These are phyloP conservation scores for Evernia prunastri DNA, from an alignment of 495 filamentous ascomycete species.

Conservation along the genomic window DNA sequence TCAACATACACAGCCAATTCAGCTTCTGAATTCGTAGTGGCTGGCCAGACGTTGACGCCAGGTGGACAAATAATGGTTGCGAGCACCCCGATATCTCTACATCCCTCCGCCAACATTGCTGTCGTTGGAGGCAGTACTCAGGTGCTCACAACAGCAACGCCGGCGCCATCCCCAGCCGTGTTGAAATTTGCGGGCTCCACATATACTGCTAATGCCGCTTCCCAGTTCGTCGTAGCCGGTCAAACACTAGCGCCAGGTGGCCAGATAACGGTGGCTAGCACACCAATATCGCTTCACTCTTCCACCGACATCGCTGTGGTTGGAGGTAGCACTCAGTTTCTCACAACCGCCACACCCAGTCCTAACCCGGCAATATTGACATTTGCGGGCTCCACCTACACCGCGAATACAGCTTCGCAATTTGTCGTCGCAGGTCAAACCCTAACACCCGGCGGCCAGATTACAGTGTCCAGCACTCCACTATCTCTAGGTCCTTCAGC, in stretches of 20 bases:
- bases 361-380: background rate
- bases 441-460: conserved; percentile 9
- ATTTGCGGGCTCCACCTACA: conserved; percentile 7
- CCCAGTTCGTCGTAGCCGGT: conserved; percentile 1
- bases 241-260: conserved; percentile 10
- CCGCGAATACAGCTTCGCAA: background rate
- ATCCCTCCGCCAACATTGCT: background rate
- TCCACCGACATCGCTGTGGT: background rate
- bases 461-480: conserved; percentile 2
- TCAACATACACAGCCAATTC: conserved; percentile 12
- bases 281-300: background rate
- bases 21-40: conserved; percentile 6
- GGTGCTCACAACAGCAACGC: background rate
- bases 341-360: background rate
- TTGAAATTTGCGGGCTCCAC: conserved; percentile 7
- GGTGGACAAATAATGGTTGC: conserved; percentile 6
- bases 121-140: background rate
- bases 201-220: conserved; percentile 1
- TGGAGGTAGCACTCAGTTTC: background rate
- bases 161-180: background rate
- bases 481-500: conserved; percentile 2
- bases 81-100: conserved; percentile 6
- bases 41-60: conserved; percentile 14
- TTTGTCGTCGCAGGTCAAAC: conserved; percentile 11
- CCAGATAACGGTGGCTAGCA: conserved; percentile 7